Base-by-base conservation (phyloP, 2,329 filamentous ascomycete genomes). In the Rutstroemia sp. region DNA sequence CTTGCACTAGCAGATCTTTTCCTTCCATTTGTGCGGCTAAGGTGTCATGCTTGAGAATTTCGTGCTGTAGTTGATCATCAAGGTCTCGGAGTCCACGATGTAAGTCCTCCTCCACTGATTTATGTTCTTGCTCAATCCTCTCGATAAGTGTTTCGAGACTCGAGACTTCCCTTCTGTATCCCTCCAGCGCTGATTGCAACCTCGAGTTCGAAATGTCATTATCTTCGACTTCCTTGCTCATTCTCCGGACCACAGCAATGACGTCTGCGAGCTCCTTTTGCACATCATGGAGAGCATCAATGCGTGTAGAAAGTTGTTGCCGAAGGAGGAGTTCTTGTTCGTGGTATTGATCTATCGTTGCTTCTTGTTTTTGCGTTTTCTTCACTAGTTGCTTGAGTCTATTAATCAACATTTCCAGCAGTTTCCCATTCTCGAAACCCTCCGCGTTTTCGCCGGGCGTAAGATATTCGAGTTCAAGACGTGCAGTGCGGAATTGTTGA, bases 401-500 rank as follows among this genome's bases (percentile, higher is more conserved):
- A 0, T 65, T 65, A 0, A 84, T 73, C 5, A 84, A 66, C 12
- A 83, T 73, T 56, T 81, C 78, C 0, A 86, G 73, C 0, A 85
- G 74, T 51, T 79, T 75, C 0, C 77, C 77, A 44, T 70, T 69
- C 48, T 69, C 67, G 48, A 69, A 70, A 2, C 81, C 81, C 50
- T 76, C 76, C 0, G 74, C 64, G n/a, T 78, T 71, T 65, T 85
- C 82, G 5, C 81, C 82, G 0, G 82, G 82, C 0, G 76, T 79
- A 19, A 84, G 73, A 63, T 84, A 84, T 66, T 85, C 82, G 2
- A 85, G 75, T 61, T 85, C 81, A 0, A 84, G 70, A 1, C 82
- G 76, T 1, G 81, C 82, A 2, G 76, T 68, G 19, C 81, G 78
- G 69, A 86, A 79, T 2, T 76, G 73, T 2, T 71, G 60, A 0